Percentiles rank a stretch among this genome's conserved stretches.
phyloP scores from a whole-genome alignment of 2,329 filamentous ascomycete genomes.

The Claviceps pazoutovae region DNA sequence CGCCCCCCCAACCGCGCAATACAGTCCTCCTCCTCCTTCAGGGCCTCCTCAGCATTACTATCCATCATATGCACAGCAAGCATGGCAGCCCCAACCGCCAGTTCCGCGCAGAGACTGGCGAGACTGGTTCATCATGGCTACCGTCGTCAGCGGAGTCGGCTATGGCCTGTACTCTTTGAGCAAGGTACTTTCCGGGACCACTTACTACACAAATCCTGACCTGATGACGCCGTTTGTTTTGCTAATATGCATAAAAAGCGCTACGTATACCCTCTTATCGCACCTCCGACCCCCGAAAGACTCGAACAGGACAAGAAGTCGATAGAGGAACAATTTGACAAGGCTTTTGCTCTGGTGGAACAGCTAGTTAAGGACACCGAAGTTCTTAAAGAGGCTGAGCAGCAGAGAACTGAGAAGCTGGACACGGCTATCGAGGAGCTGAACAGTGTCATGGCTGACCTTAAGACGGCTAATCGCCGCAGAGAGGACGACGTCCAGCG shows the following conservation, averaged over 20 bases:
- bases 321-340: conserved; percentile 87
- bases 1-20: conserved; percentile 25
- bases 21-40: conserved; percentile 24
- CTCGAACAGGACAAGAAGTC: conserved; percentile 86
- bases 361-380: conserved; percentile 86
- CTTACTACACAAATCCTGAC: background rate
- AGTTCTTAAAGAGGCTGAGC: conserved; percentile 72
- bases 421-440: conserved; percentile 73
- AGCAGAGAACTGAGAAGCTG: conserved; percentile 67
- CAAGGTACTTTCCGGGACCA: conserved; percentile 43
- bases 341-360: conserved; percentile 80
- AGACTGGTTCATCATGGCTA: conserved; percentile 99
- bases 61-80: conserved; percentile 35
- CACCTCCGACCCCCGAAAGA: conserved; percentile 85
- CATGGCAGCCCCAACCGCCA: conserved; percentile 45
- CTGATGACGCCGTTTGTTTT: background rate
- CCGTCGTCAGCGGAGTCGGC: conserved; percentile 74
- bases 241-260: conserved; percentile 36
- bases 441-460: conserved; percentile 64
- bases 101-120: conserved; percentile 82
- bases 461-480: conserved; percentile 68
- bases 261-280: conserved; percentile 81
- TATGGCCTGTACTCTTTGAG: conserved; percentile 82
- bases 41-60: conserved; percentile 30
- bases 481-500: conserved; percentile 80